Base-by-base conservation (phyloP, 169 alveolate species). In the Plasmodium cynomolgi region DNA sequence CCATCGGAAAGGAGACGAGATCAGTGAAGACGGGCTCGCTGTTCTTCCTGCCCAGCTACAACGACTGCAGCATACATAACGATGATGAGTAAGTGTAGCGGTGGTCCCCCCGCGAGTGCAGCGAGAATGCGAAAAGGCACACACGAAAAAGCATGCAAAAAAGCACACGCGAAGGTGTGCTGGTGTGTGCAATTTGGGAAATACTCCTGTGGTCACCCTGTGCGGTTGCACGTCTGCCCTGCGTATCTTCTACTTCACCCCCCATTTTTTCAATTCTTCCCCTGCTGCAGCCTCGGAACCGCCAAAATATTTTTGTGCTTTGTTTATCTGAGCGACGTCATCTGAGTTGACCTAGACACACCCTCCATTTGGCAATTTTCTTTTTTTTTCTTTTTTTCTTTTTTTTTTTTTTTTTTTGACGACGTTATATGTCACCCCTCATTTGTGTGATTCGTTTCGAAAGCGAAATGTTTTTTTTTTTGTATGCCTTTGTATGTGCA, bases 231-330 rank as follows among this genome's bases (percentile, higher is more conserved):
- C 37, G 15, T 29, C 41, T 26, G 0, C 77, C 77, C 75, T 0
- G 26, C 15, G 9, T 20, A 3, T n/a, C 9, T 2, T 9, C 75
- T 5, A 68, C n/a, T 68, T 68, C 33, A n/a, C 41, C 31, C n/a
- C 77, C 33, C 0, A 17, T 68, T 23, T 62, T 68, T 68, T 1
- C 1, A 62, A 62, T 9, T 33, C 11, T 47, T 77, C 47, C 72
- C 34, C 34, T 37, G 15, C 81, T 86, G 71, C 93, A 86, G 93
- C 23, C 26, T 47, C 39, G 93, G 93, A n/a, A 75, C 93, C 72
- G 93, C 93, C 72, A 86, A 86, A 77, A 86, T 86, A 75, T 86
- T 86, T 44, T 20, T 86, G 33, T 86, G 93, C 62, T 86, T 86
- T 77, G 93, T 86, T 79, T 86, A 86, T 26, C 26, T 86, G 47